Base-by-base conservation (phyloP, 2,329 filamentous ascomycete species). In the Monosporascus sp. region DNA sequence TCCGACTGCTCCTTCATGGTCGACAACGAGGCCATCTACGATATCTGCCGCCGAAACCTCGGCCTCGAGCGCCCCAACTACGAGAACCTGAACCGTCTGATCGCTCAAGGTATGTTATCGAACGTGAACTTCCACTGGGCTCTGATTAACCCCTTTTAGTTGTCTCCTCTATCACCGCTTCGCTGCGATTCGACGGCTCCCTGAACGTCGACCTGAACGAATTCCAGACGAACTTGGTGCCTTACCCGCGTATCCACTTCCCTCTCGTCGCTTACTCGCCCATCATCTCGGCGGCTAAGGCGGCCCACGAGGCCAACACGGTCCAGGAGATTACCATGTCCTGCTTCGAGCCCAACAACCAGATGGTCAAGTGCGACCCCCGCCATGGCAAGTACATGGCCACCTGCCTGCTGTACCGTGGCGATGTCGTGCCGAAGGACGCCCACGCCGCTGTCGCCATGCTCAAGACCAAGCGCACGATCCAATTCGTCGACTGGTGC, bases 1-100 rank as follows among this genome's bases (percentile, higher is more conserved):
- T 96, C 92, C 59, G 94, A 99, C 84, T 97, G 94, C 83, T 95
- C 89, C 68, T 99, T 99, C 84, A 96, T 97, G 90, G 94, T 99
- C 64, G 94, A 99, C 81, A 99, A 99, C 78, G 94, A 99, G 82
- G 94, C 94, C 68, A 97, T 99, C 74, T 97, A 97, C 78, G 94
- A 97, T 73, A 97, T 99, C 74, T 99, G 94, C 87, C 89, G 92
- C 70, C 89, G 91, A 72, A 97, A 96, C 82, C 84, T 99, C 61
- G 92, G 90, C 63, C 92, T 99, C 63, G 92, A 96, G 84, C 90
- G 94, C 64, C 94, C 94, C 69, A 93, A 93, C 83, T 97, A 92
- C 75, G 92, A 96, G 83, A 97, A 99, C 83, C 82, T 99, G 64
- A 99, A 99, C 85, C 90, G 94, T 66, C 82, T 99, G 72, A 97